Conservation (phyloP, 768 basidiomycete species). For the Suillus ampliporus region DNA sequence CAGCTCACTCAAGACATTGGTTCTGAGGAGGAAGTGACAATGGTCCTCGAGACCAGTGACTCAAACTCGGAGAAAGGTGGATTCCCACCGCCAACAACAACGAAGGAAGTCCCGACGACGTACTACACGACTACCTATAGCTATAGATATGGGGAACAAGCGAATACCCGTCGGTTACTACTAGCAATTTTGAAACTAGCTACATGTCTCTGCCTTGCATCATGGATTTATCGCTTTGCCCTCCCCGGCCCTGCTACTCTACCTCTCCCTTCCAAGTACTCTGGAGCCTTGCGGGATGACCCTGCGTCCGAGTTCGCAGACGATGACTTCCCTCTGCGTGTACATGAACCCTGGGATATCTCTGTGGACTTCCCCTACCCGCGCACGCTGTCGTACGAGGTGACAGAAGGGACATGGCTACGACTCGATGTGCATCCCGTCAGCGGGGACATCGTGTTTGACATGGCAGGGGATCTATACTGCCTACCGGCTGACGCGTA, state of each 20-base stretch:
- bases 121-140: background rate
- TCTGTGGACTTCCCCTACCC: constrained; percentile 77
- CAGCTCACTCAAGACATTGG: background rate
- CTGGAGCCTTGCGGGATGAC: constrained; percentile 28
- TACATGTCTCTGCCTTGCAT: constrained; percentile 26
- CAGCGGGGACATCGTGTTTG: constrained; percentile 74
- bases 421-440: constrained; percentile 72
- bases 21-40: constrained; percentile 2
- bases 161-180: constrained; percentile 11
- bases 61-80: background rate
- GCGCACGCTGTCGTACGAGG: constrained; percentile 66
- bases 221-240: constrained; percentile 19
- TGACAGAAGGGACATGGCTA: constrained; percentile 77
- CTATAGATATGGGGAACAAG: background rate
- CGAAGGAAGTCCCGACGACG: background rate
- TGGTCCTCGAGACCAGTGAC: background rate
- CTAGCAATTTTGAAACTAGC: constrained; percentile 23
- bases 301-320: constrained; percentile 53
- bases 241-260: constrained; percentile 5
- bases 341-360: constrained; percentile 66
- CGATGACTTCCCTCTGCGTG: constrained; percentile 67
- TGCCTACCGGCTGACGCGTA: constrained; percentile 61
- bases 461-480: constrained; percentile 77
- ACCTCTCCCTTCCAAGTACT: constrained; percentile 5
- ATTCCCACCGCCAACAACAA: background rate